phyloP scores from a whole-genome alignment of 805 yeast genomes.

The Candida sanyiensis region DNA sequence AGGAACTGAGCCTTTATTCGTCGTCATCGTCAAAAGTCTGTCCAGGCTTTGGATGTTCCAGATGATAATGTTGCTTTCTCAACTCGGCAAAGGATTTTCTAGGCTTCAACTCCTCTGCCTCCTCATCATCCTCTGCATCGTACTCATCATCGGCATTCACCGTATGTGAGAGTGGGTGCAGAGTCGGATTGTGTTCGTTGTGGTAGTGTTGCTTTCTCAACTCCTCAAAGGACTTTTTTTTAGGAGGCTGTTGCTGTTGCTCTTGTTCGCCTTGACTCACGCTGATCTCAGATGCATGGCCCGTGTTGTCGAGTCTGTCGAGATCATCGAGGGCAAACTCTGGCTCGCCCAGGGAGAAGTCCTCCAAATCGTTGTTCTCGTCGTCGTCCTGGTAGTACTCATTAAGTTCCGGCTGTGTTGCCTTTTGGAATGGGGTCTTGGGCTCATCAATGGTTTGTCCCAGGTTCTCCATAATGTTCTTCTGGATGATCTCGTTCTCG shows the following conservation, averaged over 20 bases:
- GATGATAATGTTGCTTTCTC: conserved; percentile 22
- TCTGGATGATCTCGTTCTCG: conserved; percentile 59
- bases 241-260: background rate
- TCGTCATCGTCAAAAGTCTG: conserved; percentile 5
- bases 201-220: conserved; percentile 79
- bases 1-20: too few species aligned
- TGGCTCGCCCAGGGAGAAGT: conserved; percentile 54
- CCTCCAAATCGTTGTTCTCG: conserved; percentile 36
- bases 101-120: conserved; percentile 40
- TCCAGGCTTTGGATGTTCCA: conserved; percentile 14
- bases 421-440: conserved; percentile 91
- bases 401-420: conserved; percentile 68
- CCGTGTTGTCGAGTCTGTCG: conserved; percentile 22
- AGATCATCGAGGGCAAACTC: conserved; percentile 34
- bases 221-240: conserved; percentile 54
- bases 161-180: conserved; percentile 13
- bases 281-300: background rate
- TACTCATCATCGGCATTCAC: conserved; percentile 22
- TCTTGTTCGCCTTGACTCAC: conserved; percentile 42
- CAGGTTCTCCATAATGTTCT: conserved; percentile 42
- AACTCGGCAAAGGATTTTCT: conserved; percentile 27
- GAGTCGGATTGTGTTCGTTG: conserved; percentile 36
- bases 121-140: conserved; percentile 15
- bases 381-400: conserved; percentile 73
- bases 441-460: conserved; percentile 80